Conservation (phyloP, 73 alveolate species). For the Paramecium sexaurelia region DNA sequence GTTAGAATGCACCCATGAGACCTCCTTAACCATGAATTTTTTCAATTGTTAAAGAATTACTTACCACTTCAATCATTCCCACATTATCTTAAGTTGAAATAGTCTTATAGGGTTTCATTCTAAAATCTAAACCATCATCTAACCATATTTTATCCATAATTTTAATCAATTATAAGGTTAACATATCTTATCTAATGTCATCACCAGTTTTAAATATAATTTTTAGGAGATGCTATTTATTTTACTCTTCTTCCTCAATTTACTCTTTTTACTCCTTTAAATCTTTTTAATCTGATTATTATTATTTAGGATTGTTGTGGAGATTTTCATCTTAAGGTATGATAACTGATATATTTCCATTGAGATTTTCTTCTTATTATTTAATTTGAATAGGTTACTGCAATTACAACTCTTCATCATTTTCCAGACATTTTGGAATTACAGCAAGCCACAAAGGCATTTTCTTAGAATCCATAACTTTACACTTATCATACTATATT, state of each 20-base stretch:
- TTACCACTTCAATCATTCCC: conserved; percentile 96
- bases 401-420: background rate
- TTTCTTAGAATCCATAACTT: conserved; percentile 69
- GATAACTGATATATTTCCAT: background rate
- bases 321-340: background rate
- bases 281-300: too few species aligned
- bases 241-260: background rate
- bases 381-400: background rate
- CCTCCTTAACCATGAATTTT: conserved; percentile 63
- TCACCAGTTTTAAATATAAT: conserved; percentile 86
- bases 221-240: background rate
- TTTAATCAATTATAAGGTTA: conserved; percentile 89
- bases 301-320: background rate
- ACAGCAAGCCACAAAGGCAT: conserved; percentile 66
- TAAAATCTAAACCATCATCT: conserved; percentile 91
- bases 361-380: background rate
- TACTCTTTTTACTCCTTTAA: background rate
- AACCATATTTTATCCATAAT: conserved; percentile 97
- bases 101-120: conserved; percentile 92
- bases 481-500: conserved; percentile 53
- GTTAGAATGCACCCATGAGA: conserved; percentile 71
- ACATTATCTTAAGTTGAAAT: conserved; percentile 91
- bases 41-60: conserved; percentile 68
- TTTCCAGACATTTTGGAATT: background rate
- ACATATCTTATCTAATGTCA: conserved; percentile 96